Evolutionary conservation across 1,139 yeast species (phyloP), one percentile per base, ranked within the genome.

Genomic region (Groenewaldozyma sp.): DNA sequence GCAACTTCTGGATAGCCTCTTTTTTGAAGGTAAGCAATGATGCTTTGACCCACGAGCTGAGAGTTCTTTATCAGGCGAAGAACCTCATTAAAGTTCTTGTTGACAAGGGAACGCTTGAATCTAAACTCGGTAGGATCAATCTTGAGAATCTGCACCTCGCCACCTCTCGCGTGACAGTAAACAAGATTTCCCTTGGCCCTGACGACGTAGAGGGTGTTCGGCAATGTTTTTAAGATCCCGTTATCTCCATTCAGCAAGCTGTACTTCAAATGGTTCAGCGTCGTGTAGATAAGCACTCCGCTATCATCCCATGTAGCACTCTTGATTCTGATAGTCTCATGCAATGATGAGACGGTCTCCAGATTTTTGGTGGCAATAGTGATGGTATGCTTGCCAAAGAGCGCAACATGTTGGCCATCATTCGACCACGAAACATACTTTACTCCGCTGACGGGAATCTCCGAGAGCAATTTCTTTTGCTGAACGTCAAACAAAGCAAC

Each of bases 221-320:
- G 94, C 53, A 91, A 71, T 16, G 98, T 91, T 63, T 86, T 86
- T 53, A 93, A 82, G 42, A 93, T 87, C 52, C 98, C 98, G 53
- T 71, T 78, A 58, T 93, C 98, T 52, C 98, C 98, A 57, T 88
- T 91, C 58, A 88, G 71, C 55, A 93, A 70, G 37, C 94, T 81
- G 64, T 91, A 93, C 65, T 91, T 91, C 65, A 93, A 82, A 60
- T 93, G 99, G 65, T 91, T 91, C 59, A 93, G 73, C 18, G 99
- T 93, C 20, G 96, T 82, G 63, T 88, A 93, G 51, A 93, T 72
- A 59, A 93, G 72, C 29, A 93, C 94, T 36, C 93, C 93, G 36
- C 84, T 71, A 53, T 87, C 96, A 60, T 91, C 98, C 97, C 97
- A 93, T 10, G 95, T 87, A 36, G 96, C 97, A 66, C 94, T 81